Base-by-base conservation (phyloP, 495 filamentous ascomycete genomes). In the Podospora tetraspora region DNA sequence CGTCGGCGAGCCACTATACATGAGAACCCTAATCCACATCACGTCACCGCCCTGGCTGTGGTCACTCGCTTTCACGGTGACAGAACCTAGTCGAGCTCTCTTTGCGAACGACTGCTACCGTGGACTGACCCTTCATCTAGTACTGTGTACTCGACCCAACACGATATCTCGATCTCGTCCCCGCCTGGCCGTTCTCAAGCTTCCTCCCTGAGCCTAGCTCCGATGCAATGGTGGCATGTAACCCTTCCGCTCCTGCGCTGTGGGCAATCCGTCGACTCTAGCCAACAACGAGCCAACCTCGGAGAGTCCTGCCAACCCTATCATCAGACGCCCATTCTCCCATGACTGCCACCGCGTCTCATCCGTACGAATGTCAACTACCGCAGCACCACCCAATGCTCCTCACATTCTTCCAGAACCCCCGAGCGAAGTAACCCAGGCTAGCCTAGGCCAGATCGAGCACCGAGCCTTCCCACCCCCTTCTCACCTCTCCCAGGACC, bases 141-240 rank as follows among this genome's bases (percentile, higher is more conserved):
- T n/a, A n/a, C n/a, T n/a, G n/a, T n/a, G n/a, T n/a, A n/a, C 43
- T 52, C 43, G 19, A 52, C 32, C 21, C n/a, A 34, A 21, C 32
- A 59, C 32, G 22, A 27, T 62, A 32, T 66, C 60, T 56, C 32
- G 32, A 57, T 62, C 64, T 62, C 68, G 64, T 25, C 24, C 64
- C 61, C 72, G 66, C 63, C 23, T 65, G 23, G 37, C 57, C 57
- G 24, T 27, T 57, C 27, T 24, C 23, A 57, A 65, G 52, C 63
- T 75, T 75, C 73, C 73, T 68, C 67, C 59, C 67, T 64, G 37
- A 64, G 73, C 37, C 61, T 75, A 73, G 73, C 69, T 23, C 30
- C 59, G 66, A 68, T 68, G 62, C 62, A 62, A 69, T 70, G 60
- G 22, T 32, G 60, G 60, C 29, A 27, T 68, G 66, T 24, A 34